Evolutionary conservation across 805 yeast species (phyloP).

Genomic region (Saccharomyces mikatae): DNA sequence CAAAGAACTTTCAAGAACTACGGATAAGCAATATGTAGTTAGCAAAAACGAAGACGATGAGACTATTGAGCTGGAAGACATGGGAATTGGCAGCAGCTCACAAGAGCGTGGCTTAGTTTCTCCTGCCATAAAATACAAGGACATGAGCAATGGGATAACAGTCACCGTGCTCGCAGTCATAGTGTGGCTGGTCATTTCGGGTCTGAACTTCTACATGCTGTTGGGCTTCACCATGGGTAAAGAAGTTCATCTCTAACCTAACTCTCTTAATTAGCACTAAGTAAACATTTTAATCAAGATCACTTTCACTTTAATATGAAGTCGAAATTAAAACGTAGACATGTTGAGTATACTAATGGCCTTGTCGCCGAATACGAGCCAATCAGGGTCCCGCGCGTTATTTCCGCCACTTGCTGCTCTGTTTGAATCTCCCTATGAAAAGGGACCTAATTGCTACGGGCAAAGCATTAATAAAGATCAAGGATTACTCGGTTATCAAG

Average conservation of each 20-base stretch:
- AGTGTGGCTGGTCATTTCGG: conserved; percentile 63
- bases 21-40: conserved; percentile 3
- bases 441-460: neutral
- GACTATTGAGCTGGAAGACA: conserved; percentile 7
- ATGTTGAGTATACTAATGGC: neutral
- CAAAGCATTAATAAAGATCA: neutral
- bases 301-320: no score
- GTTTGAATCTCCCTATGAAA: neutral
- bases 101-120: conserved; percentile 1
- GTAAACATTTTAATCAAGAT: neutral
- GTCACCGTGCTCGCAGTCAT: conserved; percentile 44
- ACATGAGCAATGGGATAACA: conserved; percentile 38
- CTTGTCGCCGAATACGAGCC: neutral
- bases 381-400: neutral
- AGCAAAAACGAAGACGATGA: neutral
- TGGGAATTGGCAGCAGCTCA: conserved; percentile 3
- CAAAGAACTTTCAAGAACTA: conserved; percentile 6
- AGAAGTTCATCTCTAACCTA: conserved; percentile 30
- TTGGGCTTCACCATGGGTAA: conserved; percentile 41
- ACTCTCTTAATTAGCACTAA: neutral
- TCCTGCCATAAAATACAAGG: conserved; percentile 21
- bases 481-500: neutral
- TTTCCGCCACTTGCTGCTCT: neutral
- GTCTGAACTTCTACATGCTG: conserved; percentile 58
- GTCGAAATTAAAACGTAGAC: neutral